Evolutionary conservation across 2,329 filamentous ascomycete species (phyloP).

Genomic region (Teratosphaeria epicoccoides): DNA sequence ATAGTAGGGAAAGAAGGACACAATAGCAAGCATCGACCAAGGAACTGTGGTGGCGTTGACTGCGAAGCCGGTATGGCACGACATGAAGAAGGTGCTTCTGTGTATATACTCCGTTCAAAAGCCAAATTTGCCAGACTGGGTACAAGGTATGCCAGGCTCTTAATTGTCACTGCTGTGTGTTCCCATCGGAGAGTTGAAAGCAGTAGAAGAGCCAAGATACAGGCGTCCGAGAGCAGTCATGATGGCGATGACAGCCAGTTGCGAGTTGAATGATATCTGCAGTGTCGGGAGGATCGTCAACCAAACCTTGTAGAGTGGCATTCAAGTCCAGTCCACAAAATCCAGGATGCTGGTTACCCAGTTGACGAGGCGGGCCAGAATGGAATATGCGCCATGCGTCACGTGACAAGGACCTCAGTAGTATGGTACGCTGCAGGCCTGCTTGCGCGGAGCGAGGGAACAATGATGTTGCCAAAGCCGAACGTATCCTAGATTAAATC

Average conservation of each 20-base stretch:
- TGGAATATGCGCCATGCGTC: constrained; percentile 35
- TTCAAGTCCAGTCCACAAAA: neutral
- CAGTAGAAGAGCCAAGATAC: constrained; percentile 3
- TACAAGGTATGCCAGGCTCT: constrained; percentile 30
- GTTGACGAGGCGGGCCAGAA: constrained; percentile 36
- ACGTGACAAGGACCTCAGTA: constrained; percentile 47
- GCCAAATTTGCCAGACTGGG: constrained; percentile 38
- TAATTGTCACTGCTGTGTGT: constrained; percentile 34
- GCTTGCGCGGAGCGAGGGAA: constrained; percentile 44
- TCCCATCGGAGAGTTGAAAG: constrained; percentile 28
- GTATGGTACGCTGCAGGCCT: constrained; percentile 51
- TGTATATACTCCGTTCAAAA: constrained; percentile 21
- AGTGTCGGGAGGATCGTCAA: neutral
- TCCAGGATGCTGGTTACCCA: constrained; percentile 40
- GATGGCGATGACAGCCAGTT: neutral
- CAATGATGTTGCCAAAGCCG: constrained; percentile 40
- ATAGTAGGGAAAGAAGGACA: constrained; percentile 25
- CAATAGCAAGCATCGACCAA: constrained; percentile 41
- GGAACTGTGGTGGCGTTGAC: constrained; percentile 29
- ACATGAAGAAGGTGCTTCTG: constrained; percentile 1
- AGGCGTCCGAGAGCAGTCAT: neutral
- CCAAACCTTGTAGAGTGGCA: neutral
- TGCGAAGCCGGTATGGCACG: neutral
- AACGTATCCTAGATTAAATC: constrained; percentile 45
- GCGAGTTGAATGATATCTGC: neutral